Evolutionary conservation across 2,329 filamentous ascomycete species (phyloP), one percentile per base, ranked within the genome.

Genomic region (Ceratocystis alfenasii): DNA sequence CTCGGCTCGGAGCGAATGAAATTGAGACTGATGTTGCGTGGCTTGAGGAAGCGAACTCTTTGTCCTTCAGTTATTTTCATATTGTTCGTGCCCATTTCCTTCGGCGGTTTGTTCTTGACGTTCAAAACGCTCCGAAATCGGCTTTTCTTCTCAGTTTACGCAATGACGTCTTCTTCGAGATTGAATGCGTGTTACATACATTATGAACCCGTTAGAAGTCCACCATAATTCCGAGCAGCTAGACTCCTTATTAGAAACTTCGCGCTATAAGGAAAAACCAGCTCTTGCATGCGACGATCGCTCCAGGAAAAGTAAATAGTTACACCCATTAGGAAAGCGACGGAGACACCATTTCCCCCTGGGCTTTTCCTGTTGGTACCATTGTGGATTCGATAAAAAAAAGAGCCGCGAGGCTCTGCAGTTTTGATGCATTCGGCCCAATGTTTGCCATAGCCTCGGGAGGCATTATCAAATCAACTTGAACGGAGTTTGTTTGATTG

Each of bases 1-100:
- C 60, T 62, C 60, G 60, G 60, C 60, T 62, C 41, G 41, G 41
- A 62, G 36, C 15, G 6, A 36, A 61, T 6, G 53, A 30, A 57
- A 57, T 33, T 2, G 53, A 57, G 10, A 8, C 25, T 53, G 48
- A 41, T 41, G 48, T 12, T 53, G 48, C n/a, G 48, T 22, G 7
- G 22, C 25, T 53, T 53, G 7, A n/a, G 8, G 3, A 25, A 53
- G 48, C 8, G 2, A 53, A 1, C 5, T 41, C 36, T 41, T 15
- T 4, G 36, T 41, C 36, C 3, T 12, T 41, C 36, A 15, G 36
- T 4, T 41, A 12, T 41, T 41, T 41, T 41, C 36, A 2, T 53
- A 25, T 53, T 53, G 8, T 4, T 22, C n/a, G n/a, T 22, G 48
- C 10, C n/a, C 6, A 5, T 25, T 22, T 53, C 22, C 48, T 53